Percentiles rank a stretch among this genome's conserved stretches.
Conservation (phyloP, 441 rosid genomes). For the Pelargonium myrrhifolium region DNA sequence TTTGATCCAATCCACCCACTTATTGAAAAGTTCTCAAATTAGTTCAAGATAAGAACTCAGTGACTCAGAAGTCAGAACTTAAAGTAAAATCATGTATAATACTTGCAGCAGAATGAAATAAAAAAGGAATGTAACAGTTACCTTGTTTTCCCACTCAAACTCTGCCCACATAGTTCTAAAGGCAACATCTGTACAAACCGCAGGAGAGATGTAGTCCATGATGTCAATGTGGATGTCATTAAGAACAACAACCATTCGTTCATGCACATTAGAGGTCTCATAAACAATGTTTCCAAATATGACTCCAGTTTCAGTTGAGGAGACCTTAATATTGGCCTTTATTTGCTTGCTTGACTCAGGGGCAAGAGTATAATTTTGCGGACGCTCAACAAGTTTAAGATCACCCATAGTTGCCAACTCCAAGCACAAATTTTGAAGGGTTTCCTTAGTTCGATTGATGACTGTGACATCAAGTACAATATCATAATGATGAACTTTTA, state of each 20-base stretch:
- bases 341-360: slow-evolving; percentile 88
- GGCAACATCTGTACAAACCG: slow-evolving; percentile 68
- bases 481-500: slow-evolving; percentile 85
- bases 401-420: slow-evolving; percentile 95
- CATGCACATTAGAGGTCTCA: slow-evolving; percentile 70
- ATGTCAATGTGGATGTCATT: slow-evolving; percentile 93
- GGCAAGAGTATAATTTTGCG: slow-evolving; percentile 88
- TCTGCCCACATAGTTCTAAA: slow-evolving; percentile 98
- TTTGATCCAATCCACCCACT: too few relatives aligned
- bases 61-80: too few relatives aligned
- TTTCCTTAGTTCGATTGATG: slow-evolving; percentile 82
- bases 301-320: slow-evolving; percentile 95
- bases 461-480: slow-evolving; percentile 83
- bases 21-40: too few relatives aligned
- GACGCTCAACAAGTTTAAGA: slow-evolving; percentile 86
- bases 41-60: too few relatives aligned
- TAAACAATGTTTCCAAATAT: slow-evolving; percentile 89
- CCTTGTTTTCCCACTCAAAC: slow-evolving; percentile 99
- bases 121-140: slow-evolving; percentile 12
- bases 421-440: slow-evolving; percentile 85
- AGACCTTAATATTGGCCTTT: slow-evolving; percentile 91
- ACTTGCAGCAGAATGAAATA: neutral
- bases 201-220: slow-evolving; percentile 93
- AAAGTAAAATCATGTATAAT: too few relatives aligned
- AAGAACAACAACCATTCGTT: slow-evolving; percentile 75